Evolutionary conservation across 768 basidiomycete genomes (phyloP).

Genomic region (Krasilnikovozyma curviuscula): DNA sequence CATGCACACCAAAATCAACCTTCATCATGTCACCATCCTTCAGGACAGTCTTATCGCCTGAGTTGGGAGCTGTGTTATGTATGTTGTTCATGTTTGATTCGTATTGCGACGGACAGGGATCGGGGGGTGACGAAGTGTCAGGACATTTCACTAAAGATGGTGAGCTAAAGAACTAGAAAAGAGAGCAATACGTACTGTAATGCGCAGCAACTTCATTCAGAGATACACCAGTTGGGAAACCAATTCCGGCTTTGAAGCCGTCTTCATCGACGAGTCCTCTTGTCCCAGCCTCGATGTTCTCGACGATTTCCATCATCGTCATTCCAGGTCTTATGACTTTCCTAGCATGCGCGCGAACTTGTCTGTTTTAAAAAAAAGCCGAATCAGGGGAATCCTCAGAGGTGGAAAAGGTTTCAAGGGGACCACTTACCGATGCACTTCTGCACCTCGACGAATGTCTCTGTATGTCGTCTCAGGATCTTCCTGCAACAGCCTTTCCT

Average conservation of each 20-base stretch:
- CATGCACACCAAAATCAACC: conserved; percentile 93
- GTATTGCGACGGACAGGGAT: too few species aligned
- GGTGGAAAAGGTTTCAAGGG: too few species aligned
- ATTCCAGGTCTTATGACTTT: conserved; percentile 77
- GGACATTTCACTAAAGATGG: too few species aligned
- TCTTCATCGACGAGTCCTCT: conserved; percentile 80
- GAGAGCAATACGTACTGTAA: conserved; percentile 32
- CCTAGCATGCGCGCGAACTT: conserved; percentile 64
- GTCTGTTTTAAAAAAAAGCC: conserved; percentile 64
- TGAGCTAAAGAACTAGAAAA: too few species aligned
- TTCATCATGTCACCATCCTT: conserved; percentile 74
- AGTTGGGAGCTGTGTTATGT: conserved; percentile 10
- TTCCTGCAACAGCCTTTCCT: conserved; percentile 55
- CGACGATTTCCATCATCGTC: conserved; percentile 82
- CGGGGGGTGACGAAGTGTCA: too few species aligned
- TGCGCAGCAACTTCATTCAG: conserved; percentile 91
- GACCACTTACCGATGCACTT: too few species aligned
- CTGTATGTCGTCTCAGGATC: conserved; percentile 50
- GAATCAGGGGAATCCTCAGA: neutral
- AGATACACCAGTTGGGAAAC: conserved; percentile 90
- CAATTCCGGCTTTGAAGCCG: conserved; percentile 57
- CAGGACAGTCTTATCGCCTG: conserved; percentile 38
- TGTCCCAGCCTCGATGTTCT: conserved; percentile 79
- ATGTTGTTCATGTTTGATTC: too few species aligned
- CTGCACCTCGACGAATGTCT: too few species aligned